Conservation (phyloP, 805 yeast species). For the Metschnikowia anglica region DNA sequence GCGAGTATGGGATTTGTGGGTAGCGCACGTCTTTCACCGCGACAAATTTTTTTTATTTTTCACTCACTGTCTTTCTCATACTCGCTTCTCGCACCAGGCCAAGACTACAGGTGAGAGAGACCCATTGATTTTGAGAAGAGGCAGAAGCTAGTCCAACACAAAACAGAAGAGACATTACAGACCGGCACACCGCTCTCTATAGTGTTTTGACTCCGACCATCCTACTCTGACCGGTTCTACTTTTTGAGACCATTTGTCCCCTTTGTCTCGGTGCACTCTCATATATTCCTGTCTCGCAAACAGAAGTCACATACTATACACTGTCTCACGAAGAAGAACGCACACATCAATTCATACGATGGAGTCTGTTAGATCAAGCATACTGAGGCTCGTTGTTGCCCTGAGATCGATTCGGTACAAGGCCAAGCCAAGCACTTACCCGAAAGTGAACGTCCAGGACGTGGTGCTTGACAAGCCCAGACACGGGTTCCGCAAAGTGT, state of each 20-base stretch:
- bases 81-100: background rate
- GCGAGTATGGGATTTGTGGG: conserved; percentile 5
- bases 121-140: no score
- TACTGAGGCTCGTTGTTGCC: conserved; percentile 11
- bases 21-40: conserved; percentile 12
- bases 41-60: conserved; percentile 6
- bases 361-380: conserved; percentile 8
- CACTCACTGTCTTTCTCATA: background rate
- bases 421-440: conserved; percentile 34
- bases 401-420: conserved; percentile 30
- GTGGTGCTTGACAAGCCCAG: conserved; percentile 40
- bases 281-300: no score
- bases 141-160: no score
- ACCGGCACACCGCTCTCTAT: no score
- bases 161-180: no score
- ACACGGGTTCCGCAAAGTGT: conserved; percentile 38
- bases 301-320: no score
- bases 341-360: background rate
- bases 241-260: no score
- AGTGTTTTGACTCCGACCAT: no score
- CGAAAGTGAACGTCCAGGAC: conserved; percentile 39
- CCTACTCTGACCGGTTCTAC: no score
- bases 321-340: no score
- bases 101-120: no score
- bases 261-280: no score